phyloP scores from a whole-genome alignment of 2,329 filamentous ascomycete species.

The Rhinocladiella similis region DNA sequence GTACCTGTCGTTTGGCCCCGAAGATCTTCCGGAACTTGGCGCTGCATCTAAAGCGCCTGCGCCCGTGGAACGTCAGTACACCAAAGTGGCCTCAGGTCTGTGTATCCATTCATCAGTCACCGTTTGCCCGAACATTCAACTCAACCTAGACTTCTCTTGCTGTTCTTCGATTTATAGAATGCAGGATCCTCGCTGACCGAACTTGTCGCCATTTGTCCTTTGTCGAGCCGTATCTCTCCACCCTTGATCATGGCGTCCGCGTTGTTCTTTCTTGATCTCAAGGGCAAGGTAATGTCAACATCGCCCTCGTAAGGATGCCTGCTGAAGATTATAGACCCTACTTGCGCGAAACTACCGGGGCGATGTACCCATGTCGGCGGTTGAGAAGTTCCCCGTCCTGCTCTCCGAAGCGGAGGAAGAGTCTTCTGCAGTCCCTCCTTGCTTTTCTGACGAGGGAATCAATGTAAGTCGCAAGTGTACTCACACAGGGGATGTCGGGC shows the following conservation, averaged over 20 bases:
- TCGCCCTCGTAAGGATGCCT: constrained; percentile 1
- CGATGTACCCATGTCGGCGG: constrained; percentile 98
- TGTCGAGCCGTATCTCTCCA: not conserved
- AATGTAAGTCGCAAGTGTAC: constrained; percentile 64
- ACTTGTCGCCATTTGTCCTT: not conserved
- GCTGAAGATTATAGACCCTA: constrained; percentile 68
- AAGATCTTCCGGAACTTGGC: constrained; percentile 8
- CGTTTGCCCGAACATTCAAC: too few species aligned
- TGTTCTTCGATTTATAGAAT: not conserved
- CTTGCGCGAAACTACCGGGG: constrained; percentile 97
- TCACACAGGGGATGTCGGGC: not conserved
- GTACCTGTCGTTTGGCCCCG: too few species aligned
- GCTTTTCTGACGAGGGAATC: constrained; percentile 97
- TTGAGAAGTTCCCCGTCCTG: constrained; percentile 95
- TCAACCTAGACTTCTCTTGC: too few species aligned
- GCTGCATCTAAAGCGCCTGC: too few species aligned
- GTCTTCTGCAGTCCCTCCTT: constrained; percentile 93
- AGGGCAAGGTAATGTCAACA: constrained; percentile 79
- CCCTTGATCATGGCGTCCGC: constrained; percentile 80
- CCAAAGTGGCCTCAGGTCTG: too few species aligned
- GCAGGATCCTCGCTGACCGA: not conserved
- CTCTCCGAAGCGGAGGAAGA: constrained; percentile 99
- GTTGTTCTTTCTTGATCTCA: constrained; percentile 96
- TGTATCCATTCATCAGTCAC: not conserved
- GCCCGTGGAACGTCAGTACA: too few species aligned